Conservation (phyloP, 176 grass and related monocot species). For the Hyparrhenia diplandra region DNA sequence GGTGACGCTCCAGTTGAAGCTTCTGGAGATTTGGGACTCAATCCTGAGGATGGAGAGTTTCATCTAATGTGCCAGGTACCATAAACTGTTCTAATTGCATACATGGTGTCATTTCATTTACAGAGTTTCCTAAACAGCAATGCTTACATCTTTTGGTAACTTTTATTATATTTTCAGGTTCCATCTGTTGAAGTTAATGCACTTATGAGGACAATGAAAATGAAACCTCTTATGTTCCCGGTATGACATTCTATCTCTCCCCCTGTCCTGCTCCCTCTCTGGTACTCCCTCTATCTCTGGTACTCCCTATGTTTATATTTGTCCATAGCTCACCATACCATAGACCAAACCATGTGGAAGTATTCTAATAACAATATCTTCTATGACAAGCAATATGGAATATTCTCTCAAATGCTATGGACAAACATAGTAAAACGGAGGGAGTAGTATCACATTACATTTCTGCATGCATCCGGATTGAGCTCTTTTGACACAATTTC, state of each 20-base stretch:
- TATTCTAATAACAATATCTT: neutral
- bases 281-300: neutral
- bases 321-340: neutral
- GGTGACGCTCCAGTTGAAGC: conserved; percentile 92
- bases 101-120: conserved; percentile 7
- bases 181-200: conserved; percentile 94
- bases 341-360: neutral
- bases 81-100: neutral
- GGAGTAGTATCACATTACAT: neutral
- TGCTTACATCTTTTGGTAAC: conserved; percentile 24
- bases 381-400: neutral
- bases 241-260: conserved; percentile 35
- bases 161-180: conserved; percentile 50
- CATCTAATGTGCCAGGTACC: conserved; percentile 98
- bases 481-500: conserved; percentile 1
- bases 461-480: conserved; percentile 19
- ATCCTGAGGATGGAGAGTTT: conserved; percentile 94
- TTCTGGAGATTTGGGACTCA: conserved; percentile 95
- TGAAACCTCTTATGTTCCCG: conserved; percentile 88
- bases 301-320: neutral
- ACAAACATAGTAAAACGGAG: neutral
- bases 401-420: neutral
- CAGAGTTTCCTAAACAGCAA: neutral
- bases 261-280: neutral
- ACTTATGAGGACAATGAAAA: conserved; percentile 93